Evolutionary conservation across 139 green algal species (phyloP).

Genomic region (Trebouxia sp.): DNA sequence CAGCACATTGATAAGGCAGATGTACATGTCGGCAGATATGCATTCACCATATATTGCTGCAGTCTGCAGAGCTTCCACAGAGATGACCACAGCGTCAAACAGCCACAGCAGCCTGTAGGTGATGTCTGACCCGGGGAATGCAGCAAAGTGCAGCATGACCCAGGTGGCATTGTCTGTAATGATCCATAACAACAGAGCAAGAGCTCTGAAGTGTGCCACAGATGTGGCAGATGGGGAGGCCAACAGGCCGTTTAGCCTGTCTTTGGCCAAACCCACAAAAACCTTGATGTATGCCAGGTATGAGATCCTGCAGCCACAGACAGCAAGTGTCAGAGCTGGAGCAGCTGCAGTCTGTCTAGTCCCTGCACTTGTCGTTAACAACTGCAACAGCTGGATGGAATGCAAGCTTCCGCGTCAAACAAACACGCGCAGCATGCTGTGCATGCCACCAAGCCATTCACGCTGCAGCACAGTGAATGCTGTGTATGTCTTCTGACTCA

Average conservation of each 20-base stretch:
- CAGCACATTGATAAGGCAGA: too few relatives aligned
- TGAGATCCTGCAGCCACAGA: neutral
- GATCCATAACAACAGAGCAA: conserved; percentile 26
- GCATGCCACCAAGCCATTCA: too few relatives aligned
- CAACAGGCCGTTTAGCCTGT: conserved; percentile 28
- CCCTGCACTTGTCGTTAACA: too few relatives aligned
- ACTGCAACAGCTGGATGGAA: neutral
- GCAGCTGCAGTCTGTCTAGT: too few relatives aligned
- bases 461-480: too few relatives aligned
- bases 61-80: conserved; percentile 18
- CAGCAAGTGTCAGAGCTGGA: neutral
- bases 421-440: too few relatives aligned
- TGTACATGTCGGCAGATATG: neutral
- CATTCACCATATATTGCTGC: conserved; percentile 13
- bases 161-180: conserved; percentile 28
- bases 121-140: neutral
- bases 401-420: too few relatives aligned
- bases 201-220: conserved; percentile 12
- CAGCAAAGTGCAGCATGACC: conserved; percentile 23
- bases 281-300: conserved; percentile 30
- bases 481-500: too few relatives aligned
- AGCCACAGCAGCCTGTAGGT: conserved; percentile 33
- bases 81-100: conserved; percentile 25
- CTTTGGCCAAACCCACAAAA: conserved; percentile 29
- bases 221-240: conserved; percentile 31